Evolutionary conservation across 306 rosid genomes (phyloP), one percentile per base, ranked within the genome.

Genomic region (Boehmeria nivea): DNA sequence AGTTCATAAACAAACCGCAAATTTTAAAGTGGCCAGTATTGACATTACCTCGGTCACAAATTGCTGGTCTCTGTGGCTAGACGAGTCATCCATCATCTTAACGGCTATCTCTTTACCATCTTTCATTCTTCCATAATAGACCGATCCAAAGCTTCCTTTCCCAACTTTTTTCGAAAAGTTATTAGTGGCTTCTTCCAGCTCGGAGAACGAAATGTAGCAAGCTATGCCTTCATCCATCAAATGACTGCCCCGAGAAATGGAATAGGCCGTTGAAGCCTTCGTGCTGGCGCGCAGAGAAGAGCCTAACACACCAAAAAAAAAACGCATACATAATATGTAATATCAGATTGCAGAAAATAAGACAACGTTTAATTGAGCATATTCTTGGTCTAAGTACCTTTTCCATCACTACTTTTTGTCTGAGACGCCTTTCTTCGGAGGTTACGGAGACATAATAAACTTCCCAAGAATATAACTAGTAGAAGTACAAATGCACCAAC

Each of bases 21-120:
- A 3, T 28, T 28, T 28, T 16, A 52, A 66, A 16, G 64, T 39
- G 20, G 19, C 36, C 42, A 72, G 22, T 47, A 51, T 60, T 10
- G 54, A 57, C 16, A 15, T 22, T 77, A 87, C 94, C 95, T 93
- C 99, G 16, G 81, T 91, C 53, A 66, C 81, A 81, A 93, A 93
- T 57, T 93, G 99, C 28, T 81, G 79, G 75, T 82, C 78, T 65
- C 91, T 93, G 50, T 87, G 79, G 70, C 75, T 73, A 15, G 83
- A 87, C 25, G 83, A 78, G 65, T 91, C 96, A 0, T 93, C 74
- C 96, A 91, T 91, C 51, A 81, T 80, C 76, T 91, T 91, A 52
- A 91, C 96, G n/a, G 99, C 96, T 6, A 93, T 80, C 75, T 93
- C 99, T 72, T 93, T 93, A 54, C 89, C 96, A n/a, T 91, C 96